A percentile compares a stretch with the other conserved stretches of the same genome.
Evolutionary conservation across 805 yeast species (phyloP).

Genomic region (Metschnikowia lunata): DNA sequence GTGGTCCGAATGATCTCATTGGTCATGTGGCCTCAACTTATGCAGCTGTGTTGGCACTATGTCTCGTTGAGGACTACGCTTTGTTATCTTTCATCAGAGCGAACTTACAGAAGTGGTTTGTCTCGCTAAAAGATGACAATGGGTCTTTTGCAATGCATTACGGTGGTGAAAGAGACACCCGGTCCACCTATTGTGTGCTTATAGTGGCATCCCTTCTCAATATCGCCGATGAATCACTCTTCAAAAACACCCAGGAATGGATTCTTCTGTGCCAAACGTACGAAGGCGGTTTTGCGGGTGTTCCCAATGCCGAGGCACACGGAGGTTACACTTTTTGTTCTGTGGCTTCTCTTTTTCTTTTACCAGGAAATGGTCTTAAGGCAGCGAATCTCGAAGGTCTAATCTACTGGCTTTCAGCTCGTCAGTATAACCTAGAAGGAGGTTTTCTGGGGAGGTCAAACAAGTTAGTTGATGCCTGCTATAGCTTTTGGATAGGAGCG

Average conservation of each 20-base stretch:
- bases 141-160: conserved; percentile 77
- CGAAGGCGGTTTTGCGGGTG: conserved; percentile 94
- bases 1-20: conserved; percentile 71
- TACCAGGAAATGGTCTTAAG: conserved; percentile 30
- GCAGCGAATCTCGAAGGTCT: conserved; percentile 47
- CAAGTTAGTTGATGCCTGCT: conserved; percentile 94
- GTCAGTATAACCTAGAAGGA: conserved; percentile 75
- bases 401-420: conserved; percentile 60
- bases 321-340: conserved; percentile 97
- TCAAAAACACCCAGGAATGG: conserved; percentile 54
- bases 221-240: conserved; percentile 58
- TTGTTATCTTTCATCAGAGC: conserved; percentile 28
- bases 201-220: conserved; percentile 63
- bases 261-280: conserved; percentile 71
- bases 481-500: conserved; percentile 94
- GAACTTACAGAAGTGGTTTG: conserved; percentile 58
- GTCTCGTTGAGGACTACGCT: conserved; percentile 42
- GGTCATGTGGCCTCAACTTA: conserved; percentile 85
- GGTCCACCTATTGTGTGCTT: conserved; percentile 87
- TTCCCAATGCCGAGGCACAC: conserved; percentile 80
- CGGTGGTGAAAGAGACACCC: conserved; percentile 79
- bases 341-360: conserved; percentile 52
- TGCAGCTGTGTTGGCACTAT: conserved; percentile 66
- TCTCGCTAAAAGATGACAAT: conserved; percentile 55
- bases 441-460: conserved; percentile 89